Evolutionary conservation across 2,329 filamentous ascomycete species (phyloP), one percentile per base, ranked within the genome.

Genomic region (Cryphonectria carpinicola): DNA sequence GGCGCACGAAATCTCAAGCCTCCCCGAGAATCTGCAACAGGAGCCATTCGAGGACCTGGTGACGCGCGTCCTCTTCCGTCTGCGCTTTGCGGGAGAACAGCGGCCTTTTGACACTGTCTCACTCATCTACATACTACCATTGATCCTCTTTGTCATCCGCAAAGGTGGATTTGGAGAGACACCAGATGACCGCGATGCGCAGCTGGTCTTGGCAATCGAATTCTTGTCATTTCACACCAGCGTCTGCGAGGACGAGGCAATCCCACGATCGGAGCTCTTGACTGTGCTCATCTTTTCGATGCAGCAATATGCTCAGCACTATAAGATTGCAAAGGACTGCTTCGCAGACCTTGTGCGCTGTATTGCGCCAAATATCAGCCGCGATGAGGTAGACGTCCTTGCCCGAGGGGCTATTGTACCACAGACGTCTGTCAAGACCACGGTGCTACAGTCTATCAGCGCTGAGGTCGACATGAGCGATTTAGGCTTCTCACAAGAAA

Each of bases 281-380:
- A 84, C 88, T 2, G 85, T 88, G 4, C 84, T 99, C 52, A 90
- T 97, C 70, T 85, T 85, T 61, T 92, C 94, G 1, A 97, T 99
- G 93, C 93, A 97, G 78, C 88, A 83, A 72, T 97, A 97, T 79
- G 92, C 90, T 61, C 94, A 97, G 77, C 96, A 99, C 81, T 98
- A 98, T 84, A 97, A 97, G 81, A 85, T 95, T 70, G 90, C 98
- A 81, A 97, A 95, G 80, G 96, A 99, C 80, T 97, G 94, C 77
- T 88, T 99, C 73, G 87, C 92, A 68, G 94, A 98, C 79, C 87
- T 97, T 74, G 93, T 93, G 76, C 90, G 94, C 71, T 95, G 92
- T 74, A 87, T 98, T 66, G 92, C 95, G 3, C 90, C 92, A 2
- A 97, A 94, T 76, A 94, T 98, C 74, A 90, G 81, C 69, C 79